Conservation (phyloP, 192 early-diverging fungal species). For the Podila minutissima region DNA sequence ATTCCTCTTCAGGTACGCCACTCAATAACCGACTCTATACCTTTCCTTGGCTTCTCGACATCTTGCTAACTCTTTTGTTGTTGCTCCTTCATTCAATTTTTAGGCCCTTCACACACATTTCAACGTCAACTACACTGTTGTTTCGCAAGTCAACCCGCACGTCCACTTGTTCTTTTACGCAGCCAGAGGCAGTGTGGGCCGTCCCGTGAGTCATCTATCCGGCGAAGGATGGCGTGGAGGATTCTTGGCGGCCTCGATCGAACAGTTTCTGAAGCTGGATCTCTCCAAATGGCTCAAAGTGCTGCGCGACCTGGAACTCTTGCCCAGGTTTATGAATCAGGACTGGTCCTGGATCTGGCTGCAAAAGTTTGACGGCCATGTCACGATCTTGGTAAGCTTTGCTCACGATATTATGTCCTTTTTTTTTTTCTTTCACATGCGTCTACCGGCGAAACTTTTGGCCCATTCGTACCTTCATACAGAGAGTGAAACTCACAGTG, state of each 20-base stretch:
- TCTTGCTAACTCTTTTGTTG: background rate
- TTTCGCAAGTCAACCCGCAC: conserved; percentile 90
- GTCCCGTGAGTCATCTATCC: conserved; percentile 74
- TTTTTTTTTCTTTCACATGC: background rate
- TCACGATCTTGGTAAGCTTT: conserved; percentile 76
- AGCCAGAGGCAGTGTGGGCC: conserved; percentile 77
- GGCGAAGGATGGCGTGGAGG: conserved; percentile 92
- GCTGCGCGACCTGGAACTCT: conserved; percentile 78
- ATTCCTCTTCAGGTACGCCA: conserved; percentile 68
- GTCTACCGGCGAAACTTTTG: background rate
- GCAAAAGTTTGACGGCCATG: conserved; percentile 91
- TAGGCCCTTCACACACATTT: conserved; percentile 76
- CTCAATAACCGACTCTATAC: background rate
- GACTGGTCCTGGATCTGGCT: conserved; percentile 88
- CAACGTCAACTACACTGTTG: conserved; percentile 89
- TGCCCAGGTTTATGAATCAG: conserved; percentile 79
- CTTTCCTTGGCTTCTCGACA: background rate
- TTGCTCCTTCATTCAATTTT: background rate
- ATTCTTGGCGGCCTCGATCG: conserved; percentile 81
- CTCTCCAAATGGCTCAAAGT: conserved; percentile 88
- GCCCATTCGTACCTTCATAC: background rate
- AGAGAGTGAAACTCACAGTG: background rate
- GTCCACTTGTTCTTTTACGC: conserved; percentile 88
- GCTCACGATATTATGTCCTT: background rate
- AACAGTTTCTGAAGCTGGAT: conserved; percentile 86